Evolutionary conservation across 352 stramenopile genomes (phyloP).

Genomic region (Phytophthora vignae): DNA sequence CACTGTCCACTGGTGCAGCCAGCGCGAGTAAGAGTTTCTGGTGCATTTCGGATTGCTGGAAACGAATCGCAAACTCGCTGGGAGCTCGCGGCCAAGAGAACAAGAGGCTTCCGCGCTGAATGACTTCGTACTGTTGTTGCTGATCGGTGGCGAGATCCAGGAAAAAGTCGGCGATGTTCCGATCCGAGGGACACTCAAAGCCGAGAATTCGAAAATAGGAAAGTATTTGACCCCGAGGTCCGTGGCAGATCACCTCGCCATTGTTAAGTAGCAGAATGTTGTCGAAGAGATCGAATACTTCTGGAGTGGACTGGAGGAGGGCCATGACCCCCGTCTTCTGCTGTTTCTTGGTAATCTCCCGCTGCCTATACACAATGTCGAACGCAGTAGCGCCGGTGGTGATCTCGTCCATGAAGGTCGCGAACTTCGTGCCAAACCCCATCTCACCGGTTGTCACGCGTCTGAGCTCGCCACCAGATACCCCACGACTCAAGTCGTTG

Average conservation of each 20-base stretch:
- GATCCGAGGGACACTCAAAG: conserved; percentile 38
- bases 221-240: conserved; percentile 33
- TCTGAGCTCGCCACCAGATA: conserved; percentile 51
- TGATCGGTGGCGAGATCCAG: background rate
- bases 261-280: conserved; percentile 55
- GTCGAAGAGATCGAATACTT: conserved; percentile 59
- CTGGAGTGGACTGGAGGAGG: conserved; percentile 45
- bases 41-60: conserved; percentile 30
- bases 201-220: conserved; percentile 47
- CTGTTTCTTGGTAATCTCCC: conserved; percentile 38
- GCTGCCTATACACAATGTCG: conserved; percentile 84
- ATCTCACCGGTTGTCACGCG: conserved; percentile 63
- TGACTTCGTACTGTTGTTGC: background rate
- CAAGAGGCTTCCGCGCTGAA: background rate
- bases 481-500: conserved; percentile 48
- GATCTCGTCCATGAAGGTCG: conserved; percentile 77
- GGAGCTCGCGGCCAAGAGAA: background rate
- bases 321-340: conserved; percentile 46
- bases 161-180: background rate
- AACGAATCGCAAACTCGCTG: conserved; percentile 48
- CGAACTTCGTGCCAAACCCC: conserved; percentile 77
- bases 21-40: background rate
- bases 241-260: conserved; percentile 52
- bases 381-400: conserved; percentile 40
- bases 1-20: background rate